Conservation (phyloP, 2,329 filamentous ascomycete genomes). For the Pseudomassariella vexata region DNA sequence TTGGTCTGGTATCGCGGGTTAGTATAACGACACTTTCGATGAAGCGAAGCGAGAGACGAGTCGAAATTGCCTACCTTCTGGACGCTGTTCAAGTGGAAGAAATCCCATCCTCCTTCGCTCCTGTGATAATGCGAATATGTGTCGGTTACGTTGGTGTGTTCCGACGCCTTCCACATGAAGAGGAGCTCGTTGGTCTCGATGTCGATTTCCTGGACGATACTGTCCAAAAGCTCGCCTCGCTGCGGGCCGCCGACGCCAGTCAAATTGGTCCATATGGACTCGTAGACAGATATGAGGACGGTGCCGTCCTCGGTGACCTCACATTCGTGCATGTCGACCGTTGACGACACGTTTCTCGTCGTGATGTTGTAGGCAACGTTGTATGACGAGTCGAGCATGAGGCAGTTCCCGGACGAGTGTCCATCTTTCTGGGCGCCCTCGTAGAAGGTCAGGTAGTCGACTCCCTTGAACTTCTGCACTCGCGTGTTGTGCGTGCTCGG, state of each 20-base stretch:
- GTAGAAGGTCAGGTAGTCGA: too few species aligned
- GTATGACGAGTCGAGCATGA: too few species aligned
- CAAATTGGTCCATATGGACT: conserved; percentile 11
- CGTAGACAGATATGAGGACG: conserved; percentile 15
- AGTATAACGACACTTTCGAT: too few species aligned
- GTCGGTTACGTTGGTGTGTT: conserved; percentile 9
- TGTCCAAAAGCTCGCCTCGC: conserved; percentile 9
- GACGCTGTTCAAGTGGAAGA: conserved; percentile 4
- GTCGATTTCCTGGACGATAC: conserved; percentile 14
- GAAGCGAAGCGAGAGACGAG: too few species aligned
- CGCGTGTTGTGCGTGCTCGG: too few species aligned
- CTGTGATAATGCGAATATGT: conserved; percentile 6
- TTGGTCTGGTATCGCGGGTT: too few species aligned
- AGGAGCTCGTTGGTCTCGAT: conserved; percentile 11
- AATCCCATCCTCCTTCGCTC: conserved; percentile 3
- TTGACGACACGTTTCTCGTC: too few species aligned
- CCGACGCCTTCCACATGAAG: conserved; percentile 12
- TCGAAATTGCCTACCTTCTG: background rate
- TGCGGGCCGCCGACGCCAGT: conserved; percentile 8
- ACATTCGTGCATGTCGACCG: conserved; percentile 17
- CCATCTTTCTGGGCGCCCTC: too few species aligned
- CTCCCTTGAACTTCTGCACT: too few species aligned
- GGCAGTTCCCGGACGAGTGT: too few species aligned
- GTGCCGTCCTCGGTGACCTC: conserved; percentile 16
- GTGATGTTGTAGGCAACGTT: too few species aligned